A percentile compares a stretch with the other conserved stretches of the same genome.
phyloP scores from a whole-genome alignment of 257 asterid genomes.

The Phtheirospermum japonicum region DNA sequence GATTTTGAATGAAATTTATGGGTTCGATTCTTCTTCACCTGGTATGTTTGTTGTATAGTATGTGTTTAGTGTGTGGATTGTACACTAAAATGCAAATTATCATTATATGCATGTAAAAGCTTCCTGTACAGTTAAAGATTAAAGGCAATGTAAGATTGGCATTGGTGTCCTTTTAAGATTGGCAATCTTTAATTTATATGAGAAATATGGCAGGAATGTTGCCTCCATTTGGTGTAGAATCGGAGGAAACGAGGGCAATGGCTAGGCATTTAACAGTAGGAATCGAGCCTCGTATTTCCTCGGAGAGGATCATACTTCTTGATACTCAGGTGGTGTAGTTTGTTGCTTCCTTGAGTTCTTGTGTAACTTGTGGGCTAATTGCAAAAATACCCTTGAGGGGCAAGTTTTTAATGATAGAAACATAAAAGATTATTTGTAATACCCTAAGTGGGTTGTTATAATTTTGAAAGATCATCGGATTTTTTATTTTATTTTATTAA shows the following conservation, averaged over 20 bases:
- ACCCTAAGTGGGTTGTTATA: background rate
- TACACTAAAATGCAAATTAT: background rate
- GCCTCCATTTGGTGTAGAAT: conserved; percentile 74
- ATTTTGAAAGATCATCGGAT: background rate
- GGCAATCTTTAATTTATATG: background rate
- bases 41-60: conserved; percentile 40
- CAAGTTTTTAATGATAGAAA: background rate
- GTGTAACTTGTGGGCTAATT: background rate
- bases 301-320: conserved; percentile 89
- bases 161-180: no score
- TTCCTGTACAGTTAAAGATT: no score
- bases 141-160: no score
- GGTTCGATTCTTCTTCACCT: conserved; percentile 77
- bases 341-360: conserved; percentile 11
- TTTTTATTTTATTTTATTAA: no score
- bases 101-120: background rate
- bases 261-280: conserved; percentile 85
- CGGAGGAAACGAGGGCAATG: conserved; percentile 86
- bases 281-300: conserved; percentile 81
- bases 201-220: conserved; percentile 74
- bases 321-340: conserved; percentile 73
- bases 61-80: background rate
- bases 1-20: conserved; percentile 87
- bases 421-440: background rate
- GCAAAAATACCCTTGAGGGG: background rate